Evolutionary conservation across 495 filamentous ascomycete species (phyloP).

Genomic region (Glutinoglossum americanum): DNA sequence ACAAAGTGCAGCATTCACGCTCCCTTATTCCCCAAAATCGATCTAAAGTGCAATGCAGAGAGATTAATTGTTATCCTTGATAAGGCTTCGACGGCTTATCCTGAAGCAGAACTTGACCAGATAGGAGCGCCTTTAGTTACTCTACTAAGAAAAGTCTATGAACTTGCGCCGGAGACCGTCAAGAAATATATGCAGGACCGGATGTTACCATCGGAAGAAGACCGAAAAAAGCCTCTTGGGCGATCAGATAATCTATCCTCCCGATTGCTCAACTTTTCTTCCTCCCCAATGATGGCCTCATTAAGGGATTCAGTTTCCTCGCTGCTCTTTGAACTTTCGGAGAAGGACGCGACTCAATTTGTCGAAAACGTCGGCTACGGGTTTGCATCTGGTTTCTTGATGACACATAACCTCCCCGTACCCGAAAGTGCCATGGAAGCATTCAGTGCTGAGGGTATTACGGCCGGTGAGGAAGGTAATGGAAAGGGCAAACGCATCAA

Average conservation of each 20-base stretch:
- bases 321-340: slow-evolving; percentile 71
- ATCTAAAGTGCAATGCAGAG: slow-evolving; percentile 38
- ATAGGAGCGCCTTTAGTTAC: slow-evolving; percentile 48
- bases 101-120: slow-evolving; percentile 44
- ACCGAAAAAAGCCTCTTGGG: slow-evolving; percentile 63
- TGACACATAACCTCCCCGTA: slow-evolving; percentile 56
- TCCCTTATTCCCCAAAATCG: slow-evolving; percentile 42
- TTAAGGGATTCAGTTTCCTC: slow-evolving; percentile 54
- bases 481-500: slow-evolving; percentile 33
- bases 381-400: slow-evolving; percentile 73
- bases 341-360: slow-evolving; percentile 46
- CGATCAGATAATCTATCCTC: slow-evolving; percentile 52
- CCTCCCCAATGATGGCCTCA: slow-evolving; percentile 42
- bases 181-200: slow-evolving; percentile 37
- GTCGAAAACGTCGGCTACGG: slow-evolving; percentile 78
- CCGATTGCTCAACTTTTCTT: slow-evolving; percentile 58
- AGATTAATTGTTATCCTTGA: slow-evolving; percentile 56
- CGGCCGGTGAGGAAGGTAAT: slow-evolving; percentile 13
- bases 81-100: slow-evolving; percentile 34
- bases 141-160: slow-evolving; percentile 47
- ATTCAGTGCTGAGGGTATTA: slow-evolving; percentile 26
- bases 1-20: slow-evolving; percentile 23
- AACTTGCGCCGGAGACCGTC: slow-evolving; percentile 42
- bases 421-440: slow-evolving; percentile 43
- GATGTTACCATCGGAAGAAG: slow-evolving; percentile 58